phyloP scores from a whole-genome alignment of 2,329 filamentous ascomycete species.

The Aspergillus ruber region DNA sequence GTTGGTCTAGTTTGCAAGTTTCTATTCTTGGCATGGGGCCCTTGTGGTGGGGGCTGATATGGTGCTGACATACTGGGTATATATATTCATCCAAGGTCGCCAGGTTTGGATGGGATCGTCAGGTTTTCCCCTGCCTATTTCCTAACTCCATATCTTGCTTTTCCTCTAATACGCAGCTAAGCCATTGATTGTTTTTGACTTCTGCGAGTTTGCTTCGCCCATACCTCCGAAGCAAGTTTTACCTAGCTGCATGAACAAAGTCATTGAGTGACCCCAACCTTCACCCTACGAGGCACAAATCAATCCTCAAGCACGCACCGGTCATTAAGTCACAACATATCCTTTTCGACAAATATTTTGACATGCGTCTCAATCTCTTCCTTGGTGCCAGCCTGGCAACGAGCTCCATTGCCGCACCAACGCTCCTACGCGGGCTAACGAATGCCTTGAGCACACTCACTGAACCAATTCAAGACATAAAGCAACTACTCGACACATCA shows the following conservation, averaged over 20 bases:
- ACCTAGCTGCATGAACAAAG: too few species aligned
- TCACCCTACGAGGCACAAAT: too few species aligned
- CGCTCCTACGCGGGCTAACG: conserved; percentile 30
- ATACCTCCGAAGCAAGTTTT: too few species aligned
- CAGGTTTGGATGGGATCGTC: background rate
- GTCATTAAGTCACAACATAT: too few species aligned
- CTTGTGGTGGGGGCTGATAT: background rate
- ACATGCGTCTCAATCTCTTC: conserved; percentile 17
- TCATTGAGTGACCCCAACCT: too few species aligned
- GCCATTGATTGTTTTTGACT: too few species aligned
- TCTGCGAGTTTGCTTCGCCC: too few species aligned
- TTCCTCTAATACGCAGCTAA: too few species aligned
- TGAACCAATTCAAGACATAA: conserved; percentile 28
- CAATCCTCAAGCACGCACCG: too few species aligned
- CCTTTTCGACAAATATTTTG: conserved; percentile 3
- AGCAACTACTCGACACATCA: conserved; percentile 11
- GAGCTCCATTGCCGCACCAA: conserved; percentile 29
- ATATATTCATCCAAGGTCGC: background rate
- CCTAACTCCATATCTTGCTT: too few species aligned
- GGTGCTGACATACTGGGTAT: background rate
- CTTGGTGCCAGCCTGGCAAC: conserved; percentile 26
- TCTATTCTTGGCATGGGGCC: background rate
- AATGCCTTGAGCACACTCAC: conserved; percentile 36
- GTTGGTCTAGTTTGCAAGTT: background rate
- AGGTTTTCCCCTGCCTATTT: conserved; percentile 1